Conservation (phyloP, 306 rosid genomes). For the Corylus avellana region DNA sequence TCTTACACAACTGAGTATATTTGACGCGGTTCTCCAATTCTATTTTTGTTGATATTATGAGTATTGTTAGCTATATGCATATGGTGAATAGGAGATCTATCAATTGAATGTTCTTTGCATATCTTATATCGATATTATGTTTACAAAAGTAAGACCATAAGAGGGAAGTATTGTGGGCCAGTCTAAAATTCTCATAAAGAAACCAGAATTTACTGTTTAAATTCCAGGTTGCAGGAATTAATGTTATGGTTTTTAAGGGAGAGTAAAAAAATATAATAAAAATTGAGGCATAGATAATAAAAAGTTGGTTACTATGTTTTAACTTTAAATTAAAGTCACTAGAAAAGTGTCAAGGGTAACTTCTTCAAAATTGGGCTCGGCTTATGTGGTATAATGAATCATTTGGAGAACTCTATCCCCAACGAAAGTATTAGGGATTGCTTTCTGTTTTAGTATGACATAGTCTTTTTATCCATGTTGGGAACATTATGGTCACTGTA, state of each 20-base stretch:
- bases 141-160: not conserved
- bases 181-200: not conserved
- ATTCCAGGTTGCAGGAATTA: not conserved
- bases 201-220: not conserved
- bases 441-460: not conserved
- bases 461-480: not conserved
- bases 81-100: not conserved
- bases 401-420: not conserved
- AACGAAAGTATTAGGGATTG: not conserved
- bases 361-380: not conserved
- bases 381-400: not conserved
- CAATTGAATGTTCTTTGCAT: not conserved
- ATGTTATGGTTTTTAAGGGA: not conserved
- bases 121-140: not conserved
- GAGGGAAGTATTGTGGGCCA: not conserved
- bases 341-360: not conserved
- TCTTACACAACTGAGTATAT: not conserved
- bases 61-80: not conserved
- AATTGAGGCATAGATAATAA: not conserved
- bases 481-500: not conserved
- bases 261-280: not conserved
- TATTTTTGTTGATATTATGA: not conserved
- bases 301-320: not conserved
- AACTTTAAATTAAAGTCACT: not conserved
- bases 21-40: not conserved